Base-by-base conservation (phyloP, 805 yeast species). In the Cyberlindnera americana region DNA sequence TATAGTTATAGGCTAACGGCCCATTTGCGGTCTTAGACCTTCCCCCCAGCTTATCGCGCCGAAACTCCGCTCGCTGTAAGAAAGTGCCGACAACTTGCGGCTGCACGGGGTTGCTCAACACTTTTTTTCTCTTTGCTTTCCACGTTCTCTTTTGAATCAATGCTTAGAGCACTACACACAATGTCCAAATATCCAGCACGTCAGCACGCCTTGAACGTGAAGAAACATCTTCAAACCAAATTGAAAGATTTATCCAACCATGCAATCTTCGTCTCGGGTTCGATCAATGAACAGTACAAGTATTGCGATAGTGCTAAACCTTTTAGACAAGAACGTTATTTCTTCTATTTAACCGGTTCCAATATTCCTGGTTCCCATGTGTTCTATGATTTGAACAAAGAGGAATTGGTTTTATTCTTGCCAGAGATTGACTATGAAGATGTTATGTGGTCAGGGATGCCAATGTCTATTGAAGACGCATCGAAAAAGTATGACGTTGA, bases 401-500 rank as follows among this genome's bases (percentile, higher is more conserved):
- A 81, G 31, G 70, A 76, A 38, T 68, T 88, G 45, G 77, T 81
- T 0, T 65, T 91, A 19, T 91, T 83, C 55, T 67, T 93, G 37
- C 97, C 98, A 1, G 75, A 83, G 38, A 70, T 91, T 28, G 96
- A 89, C 56, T 65, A 73, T 30, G 98, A 93, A 31, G 96, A 87
- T 57, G 83, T 91, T 29, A 83, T 93, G 88, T 91, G 99, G 99
- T 81, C 93, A 42, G 99, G 99, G 0, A 56, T 83, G 62, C 99
- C 99, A 5, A 47, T 87, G 37, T 66, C 77, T 28, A 47, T 71
- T 3, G 81, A 81, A 33, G 80, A 82, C 15, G 96, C 96, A 0
- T 38, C 61, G 35, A 57, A 66, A 16, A 71, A 69, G 45, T 91
- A 65, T 51, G 96, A 91, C 54, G 90, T 88, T 22, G 98, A 93